These are phyloP conservation scores for Xylaria sp. DNA, from an alignment of 2,329 filamentous ascomycete species.

Conservation along the genomic window DNA sequence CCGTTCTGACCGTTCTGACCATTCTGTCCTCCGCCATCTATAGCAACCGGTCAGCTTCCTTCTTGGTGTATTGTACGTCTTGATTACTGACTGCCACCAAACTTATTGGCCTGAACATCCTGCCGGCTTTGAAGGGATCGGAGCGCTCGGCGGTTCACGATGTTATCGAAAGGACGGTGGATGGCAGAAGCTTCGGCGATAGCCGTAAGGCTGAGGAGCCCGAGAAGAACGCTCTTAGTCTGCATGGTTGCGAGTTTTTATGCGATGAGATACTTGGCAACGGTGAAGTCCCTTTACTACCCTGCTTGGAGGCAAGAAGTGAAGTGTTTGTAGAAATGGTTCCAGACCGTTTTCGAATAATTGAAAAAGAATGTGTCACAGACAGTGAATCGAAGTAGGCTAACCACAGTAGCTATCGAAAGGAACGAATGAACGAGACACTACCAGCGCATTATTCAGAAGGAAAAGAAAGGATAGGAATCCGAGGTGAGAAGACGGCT, in stretches of 20 bases:
- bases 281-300: conserved; percentile 36
- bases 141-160: conserved; percentile 46
- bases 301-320: conserved; percentile 41
- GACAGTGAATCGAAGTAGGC: conserved; percentile 53
- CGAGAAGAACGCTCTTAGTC: conserved; percentile 60
- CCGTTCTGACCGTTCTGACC: neutral
- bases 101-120: conserved; percentile 43
- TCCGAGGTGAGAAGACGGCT: conserved; percentile 45
- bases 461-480: conserved; percentile 51
- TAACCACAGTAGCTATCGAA: conserved; percentile 50
- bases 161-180: conserved; percentile 51
- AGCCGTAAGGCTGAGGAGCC: conserved; percentile 61
- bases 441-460: conserved; percentile 59
- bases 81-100: conserved; percentile 31
- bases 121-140: conserved; percentile 57
- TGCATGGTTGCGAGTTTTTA: conserved; percentile 56
- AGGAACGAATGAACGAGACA: conserved; percentile 63
- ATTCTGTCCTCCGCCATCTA: conserved; percentile 12
- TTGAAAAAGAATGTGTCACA: conserved; percentile 58
- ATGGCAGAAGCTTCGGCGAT: conserved; percentile 59
- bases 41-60: conserved; percentile 12
- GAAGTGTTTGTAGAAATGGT: conserved; percentile 55
- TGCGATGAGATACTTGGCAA: conserved; percentile 36
- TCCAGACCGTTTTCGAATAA: conserved; percentile 61
- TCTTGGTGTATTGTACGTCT: neutral